phyloP scores from a whole-genome alignment of 2,329 filamentous ascomycete genomes.

The Escovopsis sp. region DNA sequence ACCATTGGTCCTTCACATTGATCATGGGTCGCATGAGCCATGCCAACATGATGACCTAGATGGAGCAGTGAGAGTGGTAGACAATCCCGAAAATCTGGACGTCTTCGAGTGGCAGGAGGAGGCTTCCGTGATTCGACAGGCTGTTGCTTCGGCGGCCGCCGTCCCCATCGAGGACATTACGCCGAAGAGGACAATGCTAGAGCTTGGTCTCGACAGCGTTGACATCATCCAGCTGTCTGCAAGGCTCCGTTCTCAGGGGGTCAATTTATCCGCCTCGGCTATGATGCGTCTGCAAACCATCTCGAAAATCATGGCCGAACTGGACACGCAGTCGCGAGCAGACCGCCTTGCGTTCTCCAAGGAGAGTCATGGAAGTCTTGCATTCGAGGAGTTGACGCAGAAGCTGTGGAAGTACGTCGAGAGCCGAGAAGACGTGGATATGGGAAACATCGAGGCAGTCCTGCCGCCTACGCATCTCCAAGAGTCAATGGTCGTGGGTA shows the following conservation, averaged over 20 bases:
- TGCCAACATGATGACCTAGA: no score
- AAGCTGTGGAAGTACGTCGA: conserved; percentile 24
- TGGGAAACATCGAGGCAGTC: conserved; percentile 36
- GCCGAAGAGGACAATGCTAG: conserved; percentile 52
- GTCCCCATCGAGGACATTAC: conserved; percentile 34
- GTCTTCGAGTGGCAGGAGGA: conserved; percentile 43
- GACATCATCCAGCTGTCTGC: conserved; percentile 76
- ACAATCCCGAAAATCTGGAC: no score
- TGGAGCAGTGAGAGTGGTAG: no score
- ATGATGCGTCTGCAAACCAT: conserved; percentile 63
- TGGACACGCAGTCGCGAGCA: conserved; percentile 4
- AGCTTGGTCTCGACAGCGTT: conserved; percentile 82
- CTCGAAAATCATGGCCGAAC: conserved; percentile 30
- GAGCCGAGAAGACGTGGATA: conserved; percentile 16
- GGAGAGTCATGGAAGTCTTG: background rate
- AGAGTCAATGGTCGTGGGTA: conserved; percentile 72
- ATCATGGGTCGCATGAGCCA: background rate
- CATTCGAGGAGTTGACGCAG: conserved; percentile 11
- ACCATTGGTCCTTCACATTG: background rate
- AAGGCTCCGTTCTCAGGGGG: conserved; percentile 43
- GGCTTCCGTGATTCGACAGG: conserved; percentile 37
- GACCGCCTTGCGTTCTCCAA: background rate
- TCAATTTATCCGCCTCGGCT: conserved; percentile 54
- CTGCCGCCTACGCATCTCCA: conserved; percentile 71
- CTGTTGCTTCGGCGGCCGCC: conserved; percentile 48